These are phyloP conservation scores for Mycena citricolor DNA, from an alignment of 1,284 basidiomycete genomes.

Conservation along the genomic window DNA sequence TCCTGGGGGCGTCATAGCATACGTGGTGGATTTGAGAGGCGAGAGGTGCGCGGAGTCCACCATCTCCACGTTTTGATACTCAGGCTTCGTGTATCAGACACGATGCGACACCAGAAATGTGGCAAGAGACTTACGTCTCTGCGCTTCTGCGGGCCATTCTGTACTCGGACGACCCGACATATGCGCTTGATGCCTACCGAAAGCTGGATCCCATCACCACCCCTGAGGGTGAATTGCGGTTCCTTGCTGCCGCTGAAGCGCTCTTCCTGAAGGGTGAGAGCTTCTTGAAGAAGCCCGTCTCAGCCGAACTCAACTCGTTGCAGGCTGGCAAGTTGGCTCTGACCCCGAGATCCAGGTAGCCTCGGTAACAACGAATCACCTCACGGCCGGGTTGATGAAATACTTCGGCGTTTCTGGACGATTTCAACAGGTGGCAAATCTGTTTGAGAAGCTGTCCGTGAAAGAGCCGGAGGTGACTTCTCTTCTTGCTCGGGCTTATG, in stretches of 20 bases:
- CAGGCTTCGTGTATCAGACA: constrained; percentile 53
- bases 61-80: not conserved
- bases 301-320: not conserved
- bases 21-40: constrained; percentile 91
- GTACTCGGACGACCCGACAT: constrained; percentile 94
- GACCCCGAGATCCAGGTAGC: constrained; percentile 99
- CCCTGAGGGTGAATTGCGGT: constrained; percentile 86
- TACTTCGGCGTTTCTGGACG: constrained; percentile 94
- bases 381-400: constrained; percentile 93
- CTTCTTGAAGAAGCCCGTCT: not conserved
- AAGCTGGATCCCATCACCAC: constrained; percentile 94
- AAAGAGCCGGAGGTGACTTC: constrained; percentile 90
- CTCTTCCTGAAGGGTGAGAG: constrained; percentile 84
- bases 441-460: constrained; percentile 89
- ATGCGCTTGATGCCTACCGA: constrained; percentile 90
- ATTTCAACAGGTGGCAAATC: constrained; percentile 86
- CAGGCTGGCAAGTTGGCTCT: constrained; percentile 97
- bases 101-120: constrained; percentile 89
- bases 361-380: constrained; percentile 95
- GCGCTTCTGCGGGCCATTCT: constrained; percentile 89
- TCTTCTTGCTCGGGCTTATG: constrained; percentile 85
- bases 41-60: constrained; percentile 66
- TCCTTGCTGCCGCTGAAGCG: constrained; percentile 88
- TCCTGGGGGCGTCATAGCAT: constrained; percentile 94
- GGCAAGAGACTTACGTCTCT: constrained; percentile 97